Evolutionary conservation across 257 asterid species (phyloP), one percentile per base, ranked within the genome.

Genomic region (Haberlea rhodopensis): DNA sequence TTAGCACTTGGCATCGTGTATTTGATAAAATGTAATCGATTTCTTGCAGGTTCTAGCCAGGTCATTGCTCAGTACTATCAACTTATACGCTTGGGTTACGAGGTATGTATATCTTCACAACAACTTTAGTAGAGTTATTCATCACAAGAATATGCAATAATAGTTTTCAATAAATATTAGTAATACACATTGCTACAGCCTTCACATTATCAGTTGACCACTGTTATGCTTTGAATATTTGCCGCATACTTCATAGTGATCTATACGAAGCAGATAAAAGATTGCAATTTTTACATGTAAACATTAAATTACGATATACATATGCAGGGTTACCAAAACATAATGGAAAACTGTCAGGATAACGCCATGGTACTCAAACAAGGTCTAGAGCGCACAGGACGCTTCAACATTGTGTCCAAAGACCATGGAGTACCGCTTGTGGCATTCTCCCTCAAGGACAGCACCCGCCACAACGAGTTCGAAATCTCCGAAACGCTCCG

Each of bases 11-110:
- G 7, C 7, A 29, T 5, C 10, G 7, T 29, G 37, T 29, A 5
- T 1, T 29, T 29, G 37, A 1, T 29, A 7, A 29, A 29, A 29
- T 10, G 15, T 34, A 10, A 15, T 48, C 4, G 19, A 19, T n/a
- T 37, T 67, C 5, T 67, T 71, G 61, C 85, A 89, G 96, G 96
- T 45, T 89, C 97, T 1, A 89, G 95, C 63, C 96, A 90, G 78
- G 73, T 90, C 46, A 90, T 90, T 79, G 97, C 97, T 19, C 97
- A 90, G 54, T 90, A 90, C 68, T 90, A 90, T 59, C 97, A 90
- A 75, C 85, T 90, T 15, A 85, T 87, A 64, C 95, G 96, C 53
- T 68, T 87, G 59, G 97, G 97, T 24, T 10, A 61, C 23, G 96
- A 90, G 96, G 96, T 89, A 66, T 40, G 52, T 26, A 21, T 26